Evolutionary conservation across 2,329 filamentous ascomycete species (phyloP).

Genomic region (Neofusicoccum laricinum): DNA sequence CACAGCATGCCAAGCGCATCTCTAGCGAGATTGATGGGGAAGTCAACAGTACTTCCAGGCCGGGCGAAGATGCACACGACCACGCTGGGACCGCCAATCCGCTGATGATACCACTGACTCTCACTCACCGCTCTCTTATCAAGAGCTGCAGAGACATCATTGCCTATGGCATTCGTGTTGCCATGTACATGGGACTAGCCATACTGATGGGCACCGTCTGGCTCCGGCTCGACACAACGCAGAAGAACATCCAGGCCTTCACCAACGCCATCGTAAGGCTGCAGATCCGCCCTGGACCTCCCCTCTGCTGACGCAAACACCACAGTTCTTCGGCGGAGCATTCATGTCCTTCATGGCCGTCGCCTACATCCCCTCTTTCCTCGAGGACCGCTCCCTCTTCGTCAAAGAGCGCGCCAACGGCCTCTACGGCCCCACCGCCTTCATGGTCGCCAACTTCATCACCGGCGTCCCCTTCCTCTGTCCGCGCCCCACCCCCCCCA

Average conservation of each 20-base stretch:
- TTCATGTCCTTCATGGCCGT: slow-evolving; percentile 59
- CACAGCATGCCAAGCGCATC: slow-evolving; percentile 34
- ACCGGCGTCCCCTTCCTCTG: slow-evolving; percentile 77
- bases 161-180: slow-evolving; percentile 76
- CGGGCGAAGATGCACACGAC: neutral
- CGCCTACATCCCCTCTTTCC: slow-evolving; percentile 78
- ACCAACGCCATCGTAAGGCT: slow-evolving; percentile 66
- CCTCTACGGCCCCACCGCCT: slow-evolving; percentile 69
- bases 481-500: too few species aligned
- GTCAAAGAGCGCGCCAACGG: slow-evolving; percentile 79
- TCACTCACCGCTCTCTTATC: slow-evolving; percentile 76
- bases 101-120: slow-evolving; percentile 55
- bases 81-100: slow-evolving; percentile 40
- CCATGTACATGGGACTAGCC: slow-evolving; percentile 77
- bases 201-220: slow-evolving; percentile 89
- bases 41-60: slow-evolving; percentile 19
- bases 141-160: slow-evolving; percentile 83
- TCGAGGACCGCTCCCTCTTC: slow-evolving; percentile 73
- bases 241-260: slow-evolving; percentile 74
- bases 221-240: slow-evolving; percentile 66
- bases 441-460: slow-evolving; percentile 76
- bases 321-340: slow-evolving; percentile 47
- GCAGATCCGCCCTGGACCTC: slow-evolving; percentile 18
- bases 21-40: slow-evolving; percentile 28
- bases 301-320: neutral